Evolutionary conservation across 768 basidiomycete genomes (phyloP).

Genomic region (Russula sp.): DNA sequence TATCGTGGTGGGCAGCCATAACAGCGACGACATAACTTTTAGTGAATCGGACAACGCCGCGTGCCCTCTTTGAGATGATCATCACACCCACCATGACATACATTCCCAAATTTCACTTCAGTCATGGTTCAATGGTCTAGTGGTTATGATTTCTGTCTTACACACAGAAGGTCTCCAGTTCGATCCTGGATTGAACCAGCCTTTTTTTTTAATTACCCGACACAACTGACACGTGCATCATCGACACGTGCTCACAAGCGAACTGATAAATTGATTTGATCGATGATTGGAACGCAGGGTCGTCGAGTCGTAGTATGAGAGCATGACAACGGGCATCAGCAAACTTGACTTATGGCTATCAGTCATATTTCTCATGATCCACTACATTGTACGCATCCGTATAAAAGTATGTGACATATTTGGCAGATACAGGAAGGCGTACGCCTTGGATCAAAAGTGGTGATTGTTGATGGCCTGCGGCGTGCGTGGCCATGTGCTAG

Average conservation of each 20-base stretch:
- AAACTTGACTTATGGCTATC: neutral
- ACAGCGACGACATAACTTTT: slow-evolving; percentile 4
- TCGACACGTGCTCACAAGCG: neutral
- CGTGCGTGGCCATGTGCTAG: neutral
- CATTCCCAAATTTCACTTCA: neutral
- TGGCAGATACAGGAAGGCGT: neutral
- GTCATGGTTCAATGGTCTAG: slow-evolving; percentile 33
- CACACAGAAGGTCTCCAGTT: slow-evolving; percentile 34
- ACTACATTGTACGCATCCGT: neutral
- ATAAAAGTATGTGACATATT: neutral
- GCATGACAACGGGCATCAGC: slow-evolving; percentile 3
- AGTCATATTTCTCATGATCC: neutral
- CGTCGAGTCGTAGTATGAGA: neutral
- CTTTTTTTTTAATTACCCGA: slow-evolving; percentile 3
- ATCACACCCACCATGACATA: no score
- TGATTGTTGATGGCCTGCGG: neutral
- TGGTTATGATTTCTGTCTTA: slow-evolving; percentile 35
- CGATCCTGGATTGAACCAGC: slow-evolving; percentile 33
- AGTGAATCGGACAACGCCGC: no score
- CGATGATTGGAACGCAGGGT: neutral
- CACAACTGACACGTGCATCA: neutral
- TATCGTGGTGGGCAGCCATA: slow-evolving; percentile 20
- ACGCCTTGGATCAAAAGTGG: neutral
- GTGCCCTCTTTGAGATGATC: no score
- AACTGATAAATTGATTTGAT: neutral